These are phyloP conservation scores for Sporothrix variecibatus DNA, from an alignment of 2,329 filamentous ascomycete genomes.

Conservation along the genomic window DNA sequence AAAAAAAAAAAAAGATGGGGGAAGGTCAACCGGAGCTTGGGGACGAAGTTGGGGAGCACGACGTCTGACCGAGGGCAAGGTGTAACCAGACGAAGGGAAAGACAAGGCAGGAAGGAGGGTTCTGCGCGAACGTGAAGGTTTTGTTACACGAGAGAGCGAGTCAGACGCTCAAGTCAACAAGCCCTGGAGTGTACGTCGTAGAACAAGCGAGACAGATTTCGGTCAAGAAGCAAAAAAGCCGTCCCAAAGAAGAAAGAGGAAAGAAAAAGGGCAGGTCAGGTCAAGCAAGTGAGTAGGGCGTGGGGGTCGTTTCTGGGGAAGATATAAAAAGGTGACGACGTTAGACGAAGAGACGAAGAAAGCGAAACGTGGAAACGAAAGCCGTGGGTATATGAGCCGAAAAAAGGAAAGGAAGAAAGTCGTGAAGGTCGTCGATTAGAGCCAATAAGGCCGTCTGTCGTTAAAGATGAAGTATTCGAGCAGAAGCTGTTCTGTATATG, in stretches of 20 bases:
- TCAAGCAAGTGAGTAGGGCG: neutral
- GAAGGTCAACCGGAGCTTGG: constrained; percentile 7
- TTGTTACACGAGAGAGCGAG: neutral
- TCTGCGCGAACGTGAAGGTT: neutral
- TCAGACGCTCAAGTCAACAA: neutral
- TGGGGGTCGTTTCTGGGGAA: neutral
- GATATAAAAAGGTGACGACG: neutral
- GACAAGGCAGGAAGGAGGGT: neutral
- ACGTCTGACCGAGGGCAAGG: constrained; percentile 14
- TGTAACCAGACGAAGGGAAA: neutral
- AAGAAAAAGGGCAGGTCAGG: neutral
- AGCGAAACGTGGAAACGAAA: neutral
- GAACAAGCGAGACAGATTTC: neutral
- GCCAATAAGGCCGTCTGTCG: neutral
- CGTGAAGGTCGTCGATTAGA: constrained; percentile 10
- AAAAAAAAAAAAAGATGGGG: neutral
- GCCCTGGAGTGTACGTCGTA: neutral
- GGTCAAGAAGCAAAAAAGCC: neutral
- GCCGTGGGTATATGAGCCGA: constrained; percentile 2
- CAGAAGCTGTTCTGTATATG: neutral
- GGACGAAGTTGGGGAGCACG: constrained; percentile 1
- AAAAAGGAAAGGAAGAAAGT: neutral
- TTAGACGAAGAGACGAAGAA: neutral
- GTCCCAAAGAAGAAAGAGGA: neutral
- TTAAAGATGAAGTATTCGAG: neutral